Evolutionary conservation across 768 basidiomycete species (phyloP).

Genomic region (Mycena chlorophos): DNA sequence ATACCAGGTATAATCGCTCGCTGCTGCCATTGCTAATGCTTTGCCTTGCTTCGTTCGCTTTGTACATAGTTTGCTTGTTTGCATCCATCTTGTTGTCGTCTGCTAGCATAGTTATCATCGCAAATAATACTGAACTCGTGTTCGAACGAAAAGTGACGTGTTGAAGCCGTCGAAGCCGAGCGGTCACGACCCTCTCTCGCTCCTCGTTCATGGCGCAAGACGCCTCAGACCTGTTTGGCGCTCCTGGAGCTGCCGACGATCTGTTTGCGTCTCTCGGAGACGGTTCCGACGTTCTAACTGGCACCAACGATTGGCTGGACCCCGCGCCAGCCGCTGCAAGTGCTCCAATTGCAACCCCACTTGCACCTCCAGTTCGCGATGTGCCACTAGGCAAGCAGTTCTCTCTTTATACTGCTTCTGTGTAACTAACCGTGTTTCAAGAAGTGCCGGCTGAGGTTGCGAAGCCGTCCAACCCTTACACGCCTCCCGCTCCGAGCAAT

Average conservation of each 20-base stretch:
- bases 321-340: slow-evolving; percentile 12
- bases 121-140: too few relatives aligned
- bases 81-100: slow-evolving; percentile 17
- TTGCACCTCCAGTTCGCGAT: slow-evolving; percentile 5
- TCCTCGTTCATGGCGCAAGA: too few relatives aligned
- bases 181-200: slow-evolving; percentile 60
- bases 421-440: neutral
- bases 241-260: slow-evolving; percentile 60
- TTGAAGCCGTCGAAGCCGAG: too few relatives aligned
- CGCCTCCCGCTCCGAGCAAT: too few relatives aligned
- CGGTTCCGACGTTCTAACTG: slow-evolving; percentile 31
- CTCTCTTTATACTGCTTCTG: neutral
- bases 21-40: slow-evolving; percentile 3
- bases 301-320: slow-evolving; percentile 26
- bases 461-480: neutral
- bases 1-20: neutral
- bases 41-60: slow-evolving; percentile 9
- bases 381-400: neutral
- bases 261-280: slow-evolving; percentile 63
- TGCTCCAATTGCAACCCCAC: slow-evolving; percentile 20
- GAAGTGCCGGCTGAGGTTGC: slow-evolving; percentile 1
- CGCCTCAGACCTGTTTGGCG: too few relatives aligned
- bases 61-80: slow-evolving; percentile 19
- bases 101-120: too few relatives aligned
- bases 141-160: neutral